Percentiles rank a stretch among this genome's conserved stretches.
Conservation (phyloP, 495 filamentous ascomycete genomes). For the Aspergillus cavernicola region DNA sequence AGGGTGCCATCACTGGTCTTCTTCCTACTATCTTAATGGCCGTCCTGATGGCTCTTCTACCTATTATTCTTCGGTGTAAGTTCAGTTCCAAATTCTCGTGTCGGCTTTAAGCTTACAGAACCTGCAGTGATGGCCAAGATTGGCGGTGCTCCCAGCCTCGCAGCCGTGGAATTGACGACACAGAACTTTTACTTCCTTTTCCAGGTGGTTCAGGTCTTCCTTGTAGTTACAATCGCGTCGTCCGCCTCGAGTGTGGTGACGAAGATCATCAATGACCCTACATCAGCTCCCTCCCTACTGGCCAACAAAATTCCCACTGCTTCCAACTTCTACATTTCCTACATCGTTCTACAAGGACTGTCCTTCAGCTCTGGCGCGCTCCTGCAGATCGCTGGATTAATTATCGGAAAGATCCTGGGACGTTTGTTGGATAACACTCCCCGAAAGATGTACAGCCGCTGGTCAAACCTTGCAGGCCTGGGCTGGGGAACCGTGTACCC, state of each 20-base stretch:
- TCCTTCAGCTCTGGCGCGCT: conserved; percentile 73
- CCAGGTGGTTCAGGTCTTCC: conserved; percentile 92
- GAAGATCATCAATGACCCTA: conserved; percentile 63
- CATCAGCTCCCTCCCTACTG: conserved; percentile 57
- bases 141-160: conserved; percentile 71
- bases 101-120: background rate
- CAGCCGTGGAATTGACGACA: conserved; percentile 76
- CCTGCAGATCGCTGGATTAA: conserved; percentile 72
- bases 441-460: conserved; percentile 69
- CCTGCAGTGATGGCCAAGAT: conserved; percentile 65
- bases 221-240: conserved; percentile 78
- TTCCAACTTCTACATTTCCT: conserved; percentile 93
- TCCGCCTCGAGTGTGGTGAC: conserved; percentile 53
- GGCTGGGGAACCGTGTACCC: conserved; percentile 91
- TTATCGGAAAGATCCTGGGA: conserved; percentile 75
- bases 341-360: conserved; percentile 90
- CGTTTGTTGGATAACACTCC: conserved; percentile 67
- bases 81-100: background rate
- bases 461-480: conserved; percentile 58
- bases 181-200: conserved; percentile 95
- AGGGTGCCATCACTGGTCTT: conserved; percentile 82
- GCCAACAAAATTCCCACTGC: conserved; percentile 72
- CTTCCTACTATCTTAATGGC: conserved; percentile 76
- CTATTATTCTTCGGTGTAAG: conserved; percentile 75
- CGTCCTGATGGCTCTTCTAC: conserved; percentile 85